Conservation (phyloP, 2,329 filamentous ascomycete genomes). For the Exophiala dermatitidis region DNA sequence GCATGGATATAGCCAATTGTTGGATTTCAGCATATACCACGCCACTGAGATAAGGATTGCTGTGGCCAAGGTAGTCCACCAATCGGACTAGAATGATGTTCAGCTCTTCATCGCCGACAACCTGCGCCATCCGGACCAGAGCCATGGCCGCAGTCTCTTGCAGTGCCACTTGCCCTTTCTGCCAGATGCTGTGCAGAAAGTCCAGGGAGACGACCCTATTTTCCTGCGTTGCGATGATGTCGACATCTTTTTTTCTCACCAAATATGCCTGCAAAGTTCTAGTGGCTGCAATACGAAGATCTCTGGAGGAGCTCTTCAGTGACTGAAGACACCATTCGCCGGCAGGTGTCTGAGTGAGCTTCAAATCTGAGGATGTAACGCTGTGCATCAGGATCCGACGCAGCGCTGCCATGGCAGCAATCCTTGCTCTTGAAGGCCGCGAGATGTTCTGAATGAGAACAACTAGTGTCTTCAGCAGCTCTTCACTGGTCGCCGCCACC, state of each 20-base stretch:
- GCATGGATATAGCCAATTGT: conserved; percentile 60
- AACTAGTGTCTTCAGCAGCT: conserved; percentile 40
- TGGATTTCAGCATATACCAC: conserved; percentile 71
- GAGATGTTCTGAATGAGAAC: conserved; percentile 37
- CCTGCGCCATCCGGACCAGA: conserved; percentile 74
- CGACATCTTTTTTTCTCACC: conserved; percentile 36
- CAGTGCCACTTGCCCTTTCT: conserved; percentile 58
- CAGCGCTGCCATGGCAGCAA: conserved; percentile 65
- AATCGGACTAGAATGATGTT: conserved; percentile 78
- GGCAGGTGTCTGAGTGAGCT: conserved; percentile 59
- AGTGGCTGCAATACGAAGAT: conserved; percentile 75
- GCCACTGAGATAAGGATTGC: conserved; percentile 69
- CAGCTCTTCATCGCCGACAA: conserved; percentile 72
- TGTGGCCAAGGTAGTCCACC: conserved; percentile 78
- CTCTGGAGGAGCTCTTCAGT: conserved; percentile 73
- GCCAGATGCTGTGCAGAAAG: conserved; percentile 64
- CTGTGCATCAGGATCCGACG: conserved; percentile 64
- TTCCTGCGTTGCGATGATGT: conserved; percentile 44
- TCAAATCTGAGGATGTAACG: conserved; percentile 51
- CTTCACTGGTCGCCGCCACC: conserved; percentile 26
- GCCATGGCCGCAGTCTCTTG: conserved; percentile 81
- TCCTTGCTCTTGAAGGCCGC: conserved; percentile 53
- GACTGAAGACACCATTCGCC: conserved; percentile 78
- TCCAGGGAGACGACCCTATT: conserved; percentile 66
- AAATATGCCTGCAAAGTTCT: conserved; percentile 62